Evolutionary conservation across 768 basidiomycete genomes (phyloP).

Genomic region (Hericium rajendrae): DNA sequence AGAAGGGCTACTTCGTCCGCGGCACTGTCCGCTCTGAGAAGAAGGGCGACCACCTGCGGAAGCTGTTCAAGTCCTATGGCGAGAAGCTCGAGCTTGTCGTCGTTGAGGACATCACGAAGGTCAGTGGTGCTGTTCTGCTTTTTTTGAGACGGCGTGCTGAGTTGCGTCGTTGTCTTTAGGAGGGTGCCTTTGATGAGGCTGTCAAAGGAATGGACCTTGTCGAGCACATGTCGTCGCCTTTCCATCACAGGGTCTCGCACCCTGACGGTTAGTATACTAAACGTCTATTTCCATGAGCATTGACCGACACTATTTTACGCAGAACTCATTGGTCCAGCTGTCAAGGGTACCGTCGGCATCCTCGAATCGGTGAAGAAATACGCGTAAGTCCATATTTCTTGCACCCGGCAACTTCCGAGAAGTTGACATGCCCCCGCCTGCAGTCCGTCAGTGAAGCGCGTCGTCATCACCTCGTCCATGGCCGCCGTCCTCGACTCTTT

Average conservation of each 20-base stretch:
- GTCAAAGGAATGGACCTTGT: conserved; percentile 34
- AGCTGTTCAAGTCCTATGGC: conserved; percentile 27
- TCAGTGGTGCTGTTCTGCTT: conserved; percentile 7
- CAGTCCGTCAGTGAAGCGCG: conserved; percentile 27
- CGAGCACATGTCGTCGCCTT: conserved; percentile 25
- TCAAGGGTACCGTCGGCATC: conserved; percentile 28
- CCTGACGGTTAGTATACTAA: conserved; percentile 10
- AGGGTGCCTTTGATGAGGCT: conserved; percentile 32
- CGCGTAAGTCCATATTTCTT: conserved; percentile 14
- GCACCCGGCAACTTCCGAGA: not conserved
- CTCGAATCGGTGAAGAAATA: conserved; percentile 24
- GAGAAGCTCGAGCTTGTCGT: conserved; percentile 32
- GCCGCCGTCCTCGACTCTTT: conserved; percentile 19
- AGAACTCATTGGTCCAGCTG: conserved; percentile 30
- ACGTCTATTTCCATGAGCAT: not conserved
- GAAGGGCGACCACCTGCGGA: conserved; percentile 34
- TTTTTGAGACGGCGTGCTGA: not conserved
- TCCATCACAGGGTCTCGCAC: conserved; percentile 18
- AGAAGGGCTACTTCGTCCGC: conserved; percentile 29
- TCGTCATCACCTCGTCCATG: conserved; percentile 34
- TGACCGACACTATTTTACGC: not conserved
- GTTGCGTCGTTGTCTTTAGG: not conserved
- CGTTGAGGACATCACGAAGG: conserved; percentile 37
- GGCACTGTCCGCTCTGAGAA: conserved; percentile 33
- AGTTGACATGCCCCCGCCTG: not conserved